Evolutionary conservation across 2,329 filamentous ascomycete species (phyloP), one percentile per base, ranked within the genome.

Genomic region (Allantophomopsis lycopodina): DNA sequence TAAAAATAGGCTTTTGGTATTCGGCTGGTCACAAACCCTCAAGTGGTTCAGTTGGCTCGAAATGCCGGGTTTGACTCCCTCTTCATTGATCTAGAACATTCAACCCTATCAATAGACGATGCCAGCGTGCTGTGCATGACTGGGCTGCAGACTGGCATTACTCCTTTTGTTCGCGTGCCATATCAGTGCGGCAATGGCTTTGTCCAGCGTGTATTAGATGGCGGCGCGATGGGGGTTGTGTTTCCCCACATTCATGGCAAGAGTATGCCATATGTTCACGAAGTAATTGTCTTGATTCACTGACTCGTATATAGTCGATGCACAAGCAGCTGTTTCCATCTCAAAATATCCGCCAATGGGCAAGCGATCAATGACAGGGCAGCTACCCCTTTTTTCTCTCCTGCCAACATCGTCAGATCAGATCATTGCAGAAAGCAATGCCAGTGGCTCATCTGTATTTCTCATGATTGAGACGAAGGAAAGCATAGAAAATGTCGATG

Each of bases 81-180:
- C 32, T 55, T 65, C 41, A 59, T 66, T 41, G 62, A 66, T 39
- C 61, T 66, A 59, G 62, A 66, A 43, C 63, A 66, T 43, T 61
- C 58, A 2, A 48, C 57, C 2, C 50, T 65, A 21, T 53, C 57
- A 40, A 47, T 66, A 15, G 53, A 56, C 42, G 48, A 52, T 0
- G 54, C 56, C 7, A 46, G 50, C 13, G 61, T 63, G 41, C 51
- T 65, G 10, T 55, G 56, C 38, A 52, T 62, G 5, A 61, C 62
- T 14, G 58, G 54, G 37, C 53, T 58, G 23, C 60, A 57, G 38
- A 60, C 54, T 32, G 59, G 59, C 10, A 53, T 65, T 16, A 54
- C 59, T 1, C 60, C 61, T 4, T 57, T 65, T 14, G 62, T 65
- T 5, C 61, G 62, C 8, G 54, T 56, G 2, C 62, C 61, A 0